Conservation (phyloP, 257 asterid genomes). For the Cordia subcordata region DNA sequence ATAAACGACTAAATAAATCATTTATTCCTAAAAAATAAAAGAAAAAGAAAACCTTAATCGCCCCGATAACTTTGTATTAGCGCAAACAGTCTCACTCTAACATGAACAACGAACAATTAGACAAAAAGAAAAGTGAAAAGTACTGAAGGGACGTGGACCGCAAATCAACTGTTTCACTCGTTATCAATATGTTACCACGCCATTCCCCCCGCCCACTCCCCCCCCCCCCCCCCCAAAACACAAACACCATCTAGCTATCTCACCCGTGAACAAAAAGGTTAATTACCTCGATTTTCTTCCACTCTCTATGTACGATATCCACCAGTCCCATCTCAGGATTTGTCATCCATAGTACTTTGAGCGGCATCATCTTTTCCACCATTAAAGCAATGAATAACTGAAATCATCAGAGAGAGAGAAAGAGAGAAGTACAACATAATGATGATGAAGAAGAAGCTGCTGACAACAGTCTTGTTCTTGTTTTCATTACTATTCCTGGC, state of each 20-base stretch:
- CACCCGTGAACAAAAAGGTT: slow-evolving; percentile 22
- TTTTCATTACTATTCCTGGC: slow-evolving; percentile 8
- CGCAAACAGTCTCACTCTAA: too few species aligned
- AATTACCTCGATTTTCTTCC: slow-evolving; percentile 20
- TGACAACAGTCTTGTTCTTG: slow-evolving; percentile 9
- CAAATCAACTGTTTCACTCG: too few species aligned
- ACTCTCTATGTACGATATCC: slow-evolving; percentile 21
- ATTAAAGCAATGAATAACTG: slow-evolving; percentile 23
- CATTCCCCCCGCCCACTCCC: too few species aligned
- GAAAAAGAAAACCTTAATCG: too few species aligned
- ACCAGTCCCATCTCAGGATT: slow-evolving; percentile 23
- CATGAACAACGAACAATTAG: too few species aligned
- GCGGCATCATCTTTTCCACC: slow-evolving; percentile 1
- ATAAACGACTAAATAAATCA: too few species aligned
- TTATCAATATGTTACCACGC: too few species aligned
- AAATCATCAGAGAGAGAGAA: neutral
- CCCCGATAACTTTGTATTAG: too few species aligned
- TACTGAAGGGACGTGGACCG: too few species aligned
- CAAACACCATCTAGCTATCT: neutral
- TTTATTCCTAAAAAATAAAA: too few species aligned
- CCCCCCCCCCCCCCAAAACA: too few species aligned
- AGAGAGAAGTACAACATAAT: slow-evolving; percentile 11
- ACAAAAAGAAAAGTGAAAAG: too few species aligned
- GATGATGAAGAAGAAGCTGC: slow-evolving; percentile 15
- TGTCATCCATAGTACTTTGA: neutral